Evolutionary conservation across 208 protist species (phyloP).

Genomic region (Leishmania tarentolae): DNA sequence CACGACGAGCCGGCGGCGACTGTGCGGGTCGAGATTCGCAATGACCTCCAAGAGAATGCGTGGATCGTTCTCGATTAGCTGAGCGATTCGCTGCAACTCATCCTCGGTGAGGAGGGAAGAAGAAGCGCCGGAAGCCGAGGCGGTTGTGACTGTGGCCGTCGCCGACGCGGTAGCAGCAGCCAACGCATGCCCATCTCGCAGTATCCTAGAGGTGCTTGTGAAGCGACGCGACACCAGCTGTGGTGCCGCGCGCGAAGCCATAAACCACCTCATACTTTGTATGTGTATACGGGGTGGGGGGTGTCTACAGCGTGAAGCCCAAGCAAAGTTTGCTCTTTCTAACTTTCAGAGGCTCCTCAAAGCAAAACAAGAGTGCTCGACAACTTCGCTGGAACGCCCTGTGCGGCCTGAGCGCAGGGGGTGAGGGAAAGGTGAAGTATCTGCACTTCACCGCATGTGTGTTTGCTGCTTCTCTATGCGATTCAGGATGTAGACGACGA

Average conservation of each 20-base stretch:
- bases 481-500: neutral
- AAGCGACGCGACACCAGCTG: neutral
- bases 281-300: neutral
- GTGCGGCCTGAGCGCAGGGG: neutral
- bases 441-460: neutral
- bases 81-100: conserved; percentile 68
- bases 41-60: conserved; percentile 84
- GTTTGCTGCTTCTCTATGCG: neutral
- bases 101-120: conserved; percentile 30
- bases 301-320: neutral
- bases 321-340: neutral
- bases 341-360: neutral
- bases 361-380: neutral
- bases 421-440: no score
- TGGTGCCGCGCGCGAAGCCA: neutral
- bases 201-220: neutral
- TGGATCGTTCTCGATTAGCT: conserved; percentile 81
- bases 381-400: neutral
- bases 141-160: neutral
- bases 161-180: conserved; percentile 7
- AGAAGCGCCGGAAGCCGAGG: neutral
- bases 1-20: conserved; percentile 77
- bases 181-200: neutral
- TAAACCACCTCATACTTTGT: neutral
- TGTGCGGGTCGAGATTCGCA: conserved; percentile 70